phyloP scores from a whole-genome alignment of 2,329 filamentous ascomycete species.

The Hawksworthiomyces lignivorus region DNA sequence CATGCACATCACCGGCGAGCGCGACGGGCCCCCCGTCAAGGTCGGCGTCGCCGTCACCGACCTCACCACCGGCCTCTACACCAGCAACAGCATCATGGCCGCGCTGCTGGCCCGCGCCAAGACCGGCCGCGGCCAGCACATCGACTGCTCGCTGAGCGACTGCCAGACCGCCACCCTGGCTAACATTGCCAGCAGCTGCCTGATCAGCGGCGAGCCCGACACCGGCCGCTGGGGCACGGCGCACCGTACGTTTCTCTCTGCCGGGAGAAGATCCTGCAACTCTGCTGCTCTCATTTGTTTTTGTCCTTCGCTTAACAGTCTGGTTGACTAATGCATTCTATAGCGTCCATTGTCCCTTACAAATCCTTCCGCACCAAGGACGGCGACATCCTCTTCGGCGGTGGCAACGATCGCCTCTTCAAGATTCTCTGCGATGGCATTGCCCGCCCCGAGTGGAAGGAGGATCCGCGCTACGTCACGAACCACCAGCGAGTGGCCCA shows the following conservation, averaged over 20 bases:
- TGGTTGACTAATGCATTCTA: constrained; percentile 4
- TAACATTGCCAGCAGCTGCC: constrained; percentile 89
- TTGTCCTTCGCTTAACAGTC: constrained; percentile 1
- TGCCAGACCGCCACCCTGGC: constrained; percentile 89
- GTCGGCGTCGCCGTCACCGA: constrained; percentile 97
- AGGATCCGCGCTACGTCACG: constrained; percentile 49
- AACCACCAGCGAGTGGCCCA: constrained; percentile 61
- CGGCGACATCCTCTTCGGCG: constrained; percentile 62
- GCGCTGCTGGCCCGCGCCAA: constrained; percentile 69
- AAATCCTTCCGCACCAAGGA: constrained; percentile 71
- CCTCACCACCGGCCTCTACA: constrained; percentile 89
- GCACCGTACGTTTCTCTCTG: constrained; percentile 58
- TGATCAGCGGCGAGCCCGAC: constrained; percentile 83
- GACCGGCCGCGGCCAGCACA: constrained; percentile 79
- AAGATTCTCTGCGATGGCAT: constrained; percentile 55
- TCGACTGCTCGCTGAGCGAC: constrained; percentile 86
- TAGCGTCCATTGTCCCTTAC: constrained; percentile 95
- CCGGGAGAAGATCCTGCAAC: no score
- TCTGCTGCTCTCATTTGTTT: not conserved
- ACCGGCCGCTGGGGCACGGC: constrained; percentile 91
- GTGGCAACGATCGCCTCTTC: constrained; percentile 65
- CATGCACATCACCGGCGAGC: constrained; percentile 93
- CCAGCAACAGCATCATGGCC: constrained; percentile 91
- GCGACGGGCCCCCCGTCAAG: constrained; percentile 88
- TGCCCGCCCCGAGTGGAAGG: constrained; percentile 50